These are phyloP conservation scores for Gyromitra esculenta DNA, from an alignment of 2,329 filamentous ascomycete genomes.

Conservation along the genomic window DNA sequence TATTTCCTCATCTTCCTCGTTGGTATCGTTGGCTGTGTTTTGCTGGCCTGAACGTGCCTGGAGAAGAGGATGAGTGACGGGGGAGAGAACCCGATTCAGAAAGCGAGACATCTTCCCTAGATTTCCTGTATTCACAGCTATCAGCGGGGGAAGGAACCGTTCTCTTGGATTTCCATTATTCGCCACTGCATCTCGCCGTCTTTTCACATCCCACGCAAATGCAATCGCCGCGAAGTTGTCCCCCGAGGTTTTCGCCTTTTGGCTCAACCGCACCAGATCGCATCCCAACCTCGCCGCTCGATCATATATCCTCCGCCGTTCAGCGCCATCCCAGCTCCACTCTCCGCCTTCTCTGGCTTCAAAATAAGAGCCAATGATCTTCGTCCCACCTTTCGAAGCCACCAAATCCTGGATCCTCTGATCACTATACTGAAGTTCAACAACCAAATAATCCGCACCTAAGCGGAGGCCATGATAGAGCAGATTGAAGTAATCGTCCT, in stretches of 20 bases:
- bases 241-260: constrained; percentile 67
- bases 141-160: constrained; percentile 62
- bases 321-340: constrained; percentile 66
- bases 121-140: constrained; percentile 72
- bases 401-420: constrained; percentile 66
- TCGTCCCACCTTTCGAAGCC: constrained; percentile 66
- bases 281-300: constrained; percentile 69
- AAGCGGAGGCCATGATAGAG: constrained; percentile 70
- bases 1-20: constrained; percentile 59
- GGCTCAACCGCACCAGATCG: constrained; percentile 70
- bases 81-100: constrained; percentile 73
- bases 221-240: constrained; percentile 67
- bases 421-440: constrained; percentile 70
- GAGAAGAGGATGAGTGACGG: constrained; percentile 67
- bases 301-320: constrained; percentile 69
- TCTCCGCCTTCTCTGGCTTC: constrained; percentile 59
- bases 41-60: constrained; percentile 56
- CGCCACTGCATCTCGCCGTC: constrained; percentile 64
- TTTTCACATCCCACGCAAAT: constrained; percentile 63
- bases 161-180: neutral
- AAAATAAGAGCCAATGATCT: constrained; percentile 70
- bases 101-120: constrained; percentile 72
- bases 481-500: constrained; percentile 66
- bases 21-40: constrained; percentile 59
- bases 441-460: constrained; percentile 70